Evolutionary conservation across 2,329 filamentous ascomycete species (phyloP).

Genomic region (Exophiala phaeomuriformis): DNA sequence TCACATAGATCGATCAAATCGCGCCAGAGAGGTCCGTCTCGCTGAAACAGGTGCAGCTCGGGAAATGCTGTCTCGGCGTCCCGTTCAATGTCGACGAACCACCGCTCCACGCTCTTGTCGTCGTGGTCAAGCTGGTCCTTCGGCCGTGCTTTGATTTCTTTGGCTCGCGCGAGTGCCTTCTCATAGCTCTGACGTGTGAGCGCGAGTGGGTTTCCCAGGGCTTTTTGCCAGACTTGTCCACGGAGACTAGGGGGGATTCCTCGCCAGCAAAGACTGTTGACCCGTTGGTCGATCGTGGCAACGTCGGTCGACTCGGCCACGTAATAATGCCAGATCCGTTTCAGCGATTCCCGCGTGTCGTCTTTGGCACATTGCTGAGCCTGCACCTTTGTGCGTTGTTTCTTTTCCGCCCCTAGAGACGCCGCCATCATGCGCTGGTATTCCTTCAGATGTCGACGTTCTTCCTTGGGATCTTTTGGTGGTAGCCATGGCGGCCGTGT

Average conservation of each 20-base stretch:
- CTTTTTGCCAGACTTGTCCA: constrained; percentile 52
- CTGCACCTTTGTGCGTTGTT: constrained; percentile 44
- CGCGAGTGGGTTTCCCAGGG: constrained; percentile 55
- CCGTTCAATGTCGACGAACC: constrained; percentile 47
- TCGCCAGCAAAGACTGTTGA: constrained; percentile 58
- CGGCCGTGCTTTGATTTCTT: constrained; percentile 39
- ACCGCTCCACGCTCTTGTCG: constrained; percentile 42
- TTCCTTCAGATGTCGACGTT: constrained; percentile 74
- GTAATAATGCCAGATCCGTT: constrained; percentile 56
- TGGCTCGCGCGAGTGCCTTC: constrained; percentile 51
- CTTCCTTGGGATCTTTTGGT: constrained; percentile 73
- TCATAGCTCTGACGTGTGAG: constrained; percentile 50
- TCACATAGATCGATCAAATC: constrained; percentile 53
- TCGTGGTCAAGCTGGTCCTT: constrained; percentile 35
- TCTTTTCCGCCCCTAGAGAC: constrained; percentile 52
- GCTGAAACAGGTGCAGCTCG: constrained; percentile 52
- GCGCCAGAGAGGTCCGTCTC: constrained; percentile 47
- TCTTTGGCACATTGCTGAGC: constrained; percentile 44
- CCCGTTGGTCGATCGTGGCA: constrained; percentile 48
- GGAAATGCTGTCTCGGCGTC: constrained; percentile 52
- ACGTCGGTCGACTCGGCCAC: constrained; percentile 54
- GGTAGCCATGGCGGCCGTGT: constrained; percentile 63
- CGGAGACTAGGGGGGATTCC: constrained; percentile 52
- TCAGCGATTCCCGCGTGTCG: constrained; percentile 46
- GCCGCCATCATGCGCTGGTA: constrained; percentile 61